Conservation (phyloP, 805 yeast genomes). For the Kregervanrija pseudodelftensis region DNA sequence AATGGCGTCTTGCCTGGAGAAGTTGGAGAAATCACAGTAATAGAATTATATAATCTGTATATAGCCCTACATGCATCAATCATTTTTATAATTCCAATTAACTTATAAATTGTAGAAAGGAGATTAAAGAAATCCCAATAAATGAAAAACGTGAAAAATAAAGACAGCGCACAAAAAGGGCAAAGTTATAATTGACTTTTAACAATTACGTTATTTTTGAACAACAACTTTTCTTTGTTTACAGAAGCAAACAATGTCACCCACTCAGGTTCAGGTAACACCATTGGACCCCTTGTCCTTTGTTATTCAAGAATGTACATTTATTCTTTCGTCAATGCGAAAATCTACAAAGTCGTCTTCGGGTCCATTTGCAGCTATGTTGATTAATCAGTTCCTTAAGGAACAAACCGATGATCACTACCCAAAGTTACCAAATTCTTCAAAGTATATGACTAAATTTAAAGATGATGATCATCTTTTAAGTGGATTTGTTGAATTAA, state of each 20-base stretch:
- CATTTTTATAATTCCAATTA: not conserved
- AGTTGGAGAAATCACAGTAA: conserved; percentile 39
- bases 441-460: conserved; percentile 22
- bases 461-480: conserved; percentile 50
- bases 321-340: conserved; percentile 83
- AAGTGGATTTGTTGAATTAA: conserved; percentile 71
- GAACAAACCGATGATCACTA: conserved; percentile 23
- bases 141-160: no score
- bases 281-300: conserved; percentile 75
- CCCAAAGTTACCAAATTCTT: conserved; percentile 20
- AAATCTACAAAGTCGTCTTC: conserved; percentile 61
- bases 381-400: conserved; percentile 46
- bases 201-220: no score
- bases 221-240: no score
- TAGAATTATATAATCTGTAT: conserved; percentile 1
- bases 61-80: not conserved
- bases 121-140: not conserved
- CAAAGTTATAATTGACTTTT: not conserved
- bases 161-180: no score
- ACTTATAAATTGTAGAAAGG: no score
- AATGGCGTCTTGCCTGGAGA: conserved; percentile 62
- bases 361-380: conserved; percentile 76
- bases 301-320: conserved; percentile 82
- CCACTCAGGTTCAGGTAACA: conserved; percentile 6
- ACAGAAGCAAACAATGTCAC: no score